Percentiles rank a stretch among this genome's conserved stretches.
These are phyloP conservation scores for Fusarium ramigenum DNA, from an alignment of 2,329 filamentous ascomycete genomes.

Conservation along the genomic window DNA sequence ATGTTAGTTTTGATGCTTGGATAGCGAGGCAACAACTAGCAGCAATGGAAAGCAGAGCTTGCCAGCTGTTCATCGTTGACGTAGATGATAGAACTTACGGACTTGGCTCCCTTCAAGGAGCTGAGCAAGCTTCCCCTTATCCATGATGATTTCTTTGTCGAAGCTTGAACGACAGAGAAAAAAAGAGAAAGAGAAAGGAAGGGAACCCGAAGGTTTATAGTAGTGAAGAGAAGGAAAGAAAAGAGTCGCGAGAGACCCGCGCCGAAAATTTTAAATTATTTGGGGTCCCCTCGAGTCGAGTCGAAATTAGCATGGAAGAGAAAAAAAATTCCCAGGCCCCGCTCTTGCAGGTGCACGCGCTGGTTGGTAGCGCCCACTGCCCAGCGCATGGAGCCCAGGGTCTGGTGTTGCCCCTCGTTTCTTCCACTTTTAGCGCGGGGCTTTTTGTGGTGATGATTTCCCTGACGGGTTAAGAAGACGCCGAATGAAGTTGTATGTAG, in stretches of 20 bases:
- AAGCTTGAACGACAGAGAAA: constrained; percentile 37
- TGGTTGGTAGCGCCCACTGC: constrained; percentile 5
- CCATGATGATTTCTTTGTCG: constrained; percentile 48
- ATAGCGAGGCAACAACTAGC: background rate
- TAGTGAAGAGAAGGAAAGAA: constrained; percentile 23
- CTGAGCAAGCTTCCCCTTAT: constrained; percentile 79
- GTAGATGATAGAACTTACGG: constrained; percentile 66
- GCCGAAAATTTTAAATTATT: constrained; percentile 38
- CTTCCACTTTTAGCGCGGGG: constrained; percentile 36
- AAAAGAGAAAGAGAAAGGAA: constrained; percentile 10
- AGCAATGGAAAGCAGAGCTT: constrained; percentile 5
- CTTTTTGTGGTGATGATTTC: constrained; percentile 28
- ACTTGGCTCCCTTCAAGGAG: constrained; percentile 88
- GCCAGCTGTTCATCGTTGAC: background rate
- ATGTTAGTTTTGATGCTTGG: constrained; percentile 20
- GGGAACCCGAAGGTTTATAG: constrained; percentile 36
- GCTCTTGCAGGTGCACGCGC: constrained; percentile 18
- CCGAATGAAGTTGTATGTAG: background rate
- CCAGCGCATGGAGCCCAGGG: constrained; percentile 5
- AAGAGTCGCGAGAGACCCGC: constrained; percentile 31
- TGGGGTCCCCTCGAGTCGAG: constrained; percentile 24
- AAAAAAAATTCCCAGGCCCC: constrained; percentile 36
- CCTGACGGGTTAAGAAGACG: constrained; percentile 12
- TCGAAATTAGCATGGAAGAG: constrained; percentile 27
- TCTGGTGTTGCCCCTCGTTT: constrained; percentile 35